phyloP scores from a whole-genome alignment of 352 stramenopile species.

The Pythium scleroteichum region DNA sequence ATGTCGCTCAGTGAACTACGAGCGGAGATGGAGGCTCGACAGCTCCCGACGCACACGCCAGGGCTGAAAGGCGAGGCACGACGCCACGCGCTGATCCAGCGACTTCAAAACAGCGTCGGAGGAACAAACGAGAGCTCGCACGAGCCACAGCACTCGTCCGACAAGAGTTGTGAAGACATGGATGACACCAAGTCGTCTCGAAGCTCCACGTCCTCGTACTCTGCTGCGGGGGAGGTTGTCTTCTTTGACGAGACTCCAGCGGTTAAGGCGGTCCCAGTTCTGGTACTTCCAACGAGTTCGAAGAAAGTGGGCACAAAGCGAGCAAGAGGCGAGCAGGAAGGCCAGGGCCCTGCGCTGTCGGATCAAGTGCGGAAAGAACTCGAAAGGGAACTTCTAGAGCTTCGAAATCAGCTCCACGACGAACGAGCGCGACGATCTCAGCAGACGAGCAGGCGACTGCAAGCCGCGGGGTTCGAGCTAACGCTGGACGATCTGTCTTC shows the following conservation, averaged over 20 bases:
- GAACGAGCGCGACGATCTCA: constrained; percentile 19
- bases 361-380: constrained; percentile 1
- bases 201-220: constrained; percentile 40
- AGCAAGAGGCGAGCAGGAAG: not conserved
- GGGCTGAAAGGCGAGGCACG: constrained; percentile 46
- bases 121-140: not conserved
- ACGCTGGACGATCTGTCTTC: constrained; percentile 28
- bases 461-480: constrained; percentile 27
- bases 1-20: constrained; percentile 40
- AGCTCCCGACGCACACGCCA: constrained; percentile 41
- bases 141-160: not conserved
- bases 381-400: constrained; percentile 34
- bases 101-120: constrained; percentile 31
- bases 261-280: not conserved
- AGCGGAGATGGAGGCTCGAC: constrained; percentile 32
- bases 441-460: constrained; percentile 21
- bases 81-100: constrained; percentile 44
- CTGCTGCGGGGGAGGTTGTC: constrained; percentile 40
- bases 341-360: not conserved
- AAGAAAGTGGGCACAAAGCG: not conserved
- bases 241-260: constrained; percentile 35
- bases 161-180: constrained; percentile 10
- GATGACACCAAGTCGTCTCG: constrained; percentile 33
- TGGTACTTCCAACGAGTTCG: constrained; percentile 1
- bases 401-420: constrained; percentile 35